Evolutionary conservation across 2,329 filamentous ascomycete genomes (phyloP), one percentile per base, ranked within the genome.

Genomic region (Pseudocercospora macadamiae): DNA sequence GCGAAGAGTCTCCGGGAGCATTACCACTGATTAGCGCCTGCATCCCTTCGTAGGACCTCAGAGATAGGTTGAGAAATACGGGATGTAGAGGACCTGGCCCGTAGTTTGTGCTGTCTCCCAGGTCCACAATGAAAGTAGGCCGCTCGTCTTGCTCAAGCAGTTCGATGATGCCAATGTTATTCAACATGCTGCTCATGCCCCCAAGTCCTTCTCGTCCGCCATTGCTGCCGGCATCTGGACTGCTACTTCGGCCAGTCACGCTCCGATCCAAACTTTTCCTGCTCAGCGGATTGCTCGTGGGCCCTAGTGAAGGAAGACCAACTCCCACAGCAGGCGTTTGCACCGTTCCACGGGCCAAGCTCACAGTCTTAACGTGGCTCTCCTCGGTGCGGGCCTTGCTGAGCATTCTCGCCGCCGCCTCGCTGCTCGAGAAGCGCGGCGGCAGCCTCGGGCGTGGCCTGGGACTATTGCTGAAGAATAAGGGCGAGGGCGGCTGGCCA

Each of bases 61-160:
- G 76, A 2, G 88, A 83, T 8, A 82, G 78, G 70, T 93, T 95
- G 26, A 83, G 82, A 70, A 89, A 93, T 0, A 90, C 66, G 6
- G 90, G 80, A 26, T 83, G 80, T 34, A 93, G 73, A 1, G 79
- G 78, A 0, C 81, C 80, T 1, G 81, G 76, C 19, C 75, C 76
- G 47, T 79, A 80, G 65, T 86, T 87, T n/a, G 76, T 72, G 1
- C 79, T 73, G 66, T 88, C 84, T 6, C 79, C 78, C 51, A 90
- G 75, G 67, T 93, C 89, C 30, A 93, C 79, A 39, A 93, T 82
- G 67, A 93, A 91, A 0, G 88, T 90, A 2, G 89, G 90, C 47
- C 90, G 80, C 51, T 88, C 84, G 70, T 95, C 90, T 64, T 89
- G 84, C 69, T 93, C 89, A 37, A 95, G 74, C 36, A 93, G 76